A percentile compares a stretch with the other conserved stretches of the same genome.
These are phyloP conservation scores for Eucalyptus marginata DNA, from an alignment of 345 rosid species.

Conservation along the genomic window DNA sequence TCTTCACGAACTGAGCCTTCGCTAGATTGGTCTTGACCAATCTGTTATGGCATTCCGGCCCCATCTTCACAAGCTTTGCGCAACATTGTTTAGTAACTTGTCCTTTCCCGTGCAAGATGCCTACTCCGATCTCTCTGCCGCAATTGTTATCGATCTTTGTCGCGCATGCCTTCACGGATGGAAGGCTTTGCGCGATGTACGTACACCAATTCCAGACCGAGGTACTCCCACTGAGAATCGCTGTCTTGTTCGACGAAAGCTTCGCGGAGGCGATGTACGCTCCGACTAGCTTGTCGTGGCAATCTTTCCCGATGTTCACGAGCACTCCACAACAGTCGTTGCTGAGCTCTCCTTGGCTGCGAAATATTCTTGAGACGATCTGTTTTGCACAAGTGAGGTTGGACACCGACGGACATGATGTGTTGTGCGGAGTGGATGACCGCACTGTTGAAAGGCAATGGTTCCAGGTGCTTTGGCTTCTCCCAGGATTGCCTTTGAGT, in stretches of 20 bases:
- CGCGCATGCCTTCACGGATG: background rate
- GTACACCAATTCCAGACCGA: background rate
- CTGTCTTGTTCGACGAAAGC: background rate
- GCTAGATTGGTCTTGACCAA: background rate
- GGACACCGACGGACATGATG: background rate
- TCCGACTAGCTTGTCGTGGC: background rate
- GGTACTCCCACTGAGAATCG: background rate
- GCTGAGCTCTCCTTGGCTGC: background rate
- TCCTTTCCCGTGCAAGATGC: background rate
- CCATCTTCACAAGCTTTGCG: background rate
- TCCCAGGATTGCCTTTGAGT: background rate
- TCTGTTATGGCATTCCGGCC: background rate
- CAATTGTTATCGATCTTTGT: background rate
- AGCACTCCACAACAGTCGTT: background rate
- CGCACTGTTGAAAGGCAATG: background rate
- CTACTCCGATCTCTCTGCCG: background rate
- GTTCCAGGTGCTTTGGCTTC: background rate
- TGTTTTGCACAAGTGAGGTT: background rate
- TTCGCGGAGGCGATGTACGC: background rate
- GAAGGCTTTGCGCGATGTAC: background rate
- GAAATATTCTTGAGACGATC: background rate
- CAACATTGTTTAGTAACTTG: background rate
- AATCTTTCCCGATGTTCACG: background rate
- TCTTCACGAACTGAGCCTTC: background rate
- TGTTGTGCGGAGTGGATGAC: background rate